Evolutionary conservation across 225 moss, liverwort and hornwort species (phyloP).

Genomic region (Straminergon stramineum): DNA sequence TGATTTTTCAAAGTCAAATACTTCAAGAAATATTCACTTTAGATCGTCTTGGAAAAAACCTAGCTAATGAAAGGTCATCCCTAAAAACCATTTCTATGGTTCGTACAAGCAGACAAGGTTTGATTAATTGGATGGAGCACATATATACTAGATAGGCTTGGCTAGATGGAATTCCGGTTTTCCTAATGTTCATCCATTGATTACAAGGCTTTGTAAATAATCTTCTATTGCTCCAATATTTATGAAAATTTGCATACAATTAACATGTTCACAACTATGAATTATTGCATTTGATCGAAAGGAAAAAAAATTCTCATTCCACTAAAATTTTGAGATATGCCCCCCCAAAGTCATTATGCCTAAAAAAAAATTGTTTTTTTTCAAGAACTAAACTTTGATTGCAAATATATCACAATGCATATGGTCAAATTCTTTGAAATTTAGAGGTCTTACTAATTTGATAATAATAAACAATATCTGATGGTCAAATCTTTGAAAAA

Average conservation of each 20-base stretch:
- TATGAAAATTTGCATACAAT: neutral
- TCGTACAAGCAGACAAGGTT: neutral
- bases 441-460: neutral
- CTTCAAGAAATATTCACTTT: too few species aligned
- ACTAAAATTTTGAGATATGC: neutral
- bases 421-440: neutral
- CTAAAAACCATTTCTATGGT: neutral
- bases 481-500: neutral
- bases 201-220: neutral
- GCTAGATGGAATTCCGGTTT: neutral
- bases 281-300: neutral
- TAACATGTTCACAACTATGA: neutral
- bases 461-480: neutral
- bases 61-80: neutral
- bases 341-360: neutral
- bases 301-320: neutral
- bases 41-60: too few species aligned
- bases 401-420: neutral
- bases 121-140: neutral
- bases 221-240: neutral
- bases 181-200: neutral
- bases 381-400: neutral
- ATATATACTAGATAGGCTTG: neutral
- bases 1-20: too few species aligned
- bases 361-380: neutral